A percentile compares a stretch with the other conserved stretches of the same genome.
Conservation (phyloP, 2,329 filamentous ascomycete genomes). For the Tolypocladium ophioglossoides region DNA sequence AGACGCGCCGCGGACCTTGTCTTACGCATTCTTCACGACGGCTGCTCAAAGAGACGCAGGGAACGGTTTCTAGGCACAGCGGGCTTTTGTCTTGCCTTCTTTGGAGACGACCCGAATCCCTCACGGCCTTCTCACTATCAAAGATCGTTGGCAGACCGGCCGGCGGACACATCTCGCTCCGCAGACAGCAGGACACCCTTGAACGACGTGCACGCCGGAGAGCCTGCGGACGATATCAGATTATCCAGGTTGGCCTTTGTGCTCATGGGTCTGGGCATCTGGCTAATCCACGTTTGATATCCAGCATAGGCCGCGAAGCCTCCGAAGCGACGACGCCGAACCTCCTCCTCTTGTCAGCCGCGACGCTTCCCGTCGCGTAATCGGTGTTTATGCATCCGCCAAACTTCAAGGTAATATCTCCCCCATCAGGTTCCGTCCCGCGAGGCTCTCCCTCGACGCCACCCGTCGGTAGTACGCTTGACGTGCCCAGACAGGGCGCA, state of each 20-base stretch:
- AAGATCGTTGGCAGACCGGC: not conserved
- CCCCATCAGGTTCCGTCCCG: not conserved
- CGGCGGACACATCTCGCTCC: not conserved
- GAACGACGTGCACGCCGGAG: not conserved
- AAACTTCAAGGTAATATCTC: conserved; percentile 3
- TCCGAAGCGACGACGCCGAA: not conserved
- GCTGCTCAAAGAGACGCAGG: not conserved
- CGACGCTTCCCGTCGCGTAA: not conserved
- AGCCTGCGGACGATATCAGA: not conserved
- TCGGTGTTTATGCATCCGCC: conserved; percentile 4
- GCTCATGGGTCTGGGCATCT: not conserved
- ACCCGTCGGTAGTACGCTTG: not conserved
- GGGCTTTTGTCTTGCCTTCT: not conserved
- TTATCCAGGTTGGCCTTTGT: not conserved
- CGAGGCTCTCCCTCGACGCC: not conserved
- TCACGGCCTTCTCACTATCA: not conserved
- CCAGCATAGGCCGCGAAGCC: not conserved
- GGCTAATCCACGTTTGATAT: not conserved
- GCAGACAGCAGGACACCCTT: not conserved
- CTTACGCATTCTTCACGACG: not conserved
- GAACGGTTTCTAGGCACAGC: not conserved
- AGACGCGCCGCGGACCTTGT: not conserved
- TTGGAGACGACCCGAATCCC: not conserved
- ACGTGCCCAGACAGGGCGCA: not conserved
- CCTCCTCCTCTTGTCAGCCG: not conserved